Evolutionary conservation across 2,329 filamentous ascomycete species (phyloP), one percentile per base, ranked within the genome.

Genomic region (Macrophomina phaseolina): DNA sequence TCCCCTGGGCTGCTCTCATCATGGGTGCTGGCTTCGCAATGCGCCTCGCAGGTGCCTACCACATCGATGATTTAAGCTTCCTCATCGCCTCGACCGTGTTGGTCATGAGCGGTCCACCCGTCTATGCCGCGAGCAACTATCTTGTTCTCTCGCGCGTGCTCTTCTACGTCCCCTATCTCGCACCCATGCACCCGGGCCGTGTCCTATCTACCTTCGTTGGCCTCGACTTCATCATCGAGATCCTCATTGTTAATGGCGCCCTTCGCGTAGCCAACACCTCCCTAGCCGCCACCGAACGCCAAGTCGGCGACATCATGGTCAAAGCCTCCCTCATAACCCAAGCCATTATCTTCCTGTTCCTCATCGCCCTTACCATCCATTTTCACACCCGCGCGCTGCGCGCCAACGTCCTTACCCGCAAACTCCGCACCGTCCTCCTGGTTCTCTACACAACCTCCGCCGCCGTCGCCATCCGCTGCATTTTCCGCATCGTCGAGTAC

Each of bases 121-220:
- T 89, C 48, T 86, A 87, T 63, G 80, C 87, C 3, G 82, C 85
- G 58, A 62, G 58, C 65, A 88, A 89, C 72, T 90, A 89, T 75
- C 83, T 87, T 70, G 82, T 89, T 65, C 83, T 90, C 30, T 84
- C 84, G 2, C 83, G 87, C 4, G 80, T 88, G 12, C 80, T 90
- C 23, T 86, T 85, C 74, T 90, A 90, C 74, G 80, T 87, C 2
- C 87, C 87, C 0, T 86, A 88, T 72, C 81, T 85, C 66, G 81
- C 87, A 0, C 87, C 86, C 0, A 81, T 87, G 40, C 84, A 87
- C 69, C 85, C 85, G 0, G 85, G 85, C 3, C 81, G 85, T 3
- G 80, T 89, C 4, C 85, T 89, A 70, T 89, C 87, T 69, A 83
- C 82, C 3, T 86, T 89, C 68, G 77, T 89, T 42, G 77, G 82